phyloP scores from a whole-genome alignment of 2,329 filamentous ascomycete genomes.

The Apiospora aurea region DNA sequence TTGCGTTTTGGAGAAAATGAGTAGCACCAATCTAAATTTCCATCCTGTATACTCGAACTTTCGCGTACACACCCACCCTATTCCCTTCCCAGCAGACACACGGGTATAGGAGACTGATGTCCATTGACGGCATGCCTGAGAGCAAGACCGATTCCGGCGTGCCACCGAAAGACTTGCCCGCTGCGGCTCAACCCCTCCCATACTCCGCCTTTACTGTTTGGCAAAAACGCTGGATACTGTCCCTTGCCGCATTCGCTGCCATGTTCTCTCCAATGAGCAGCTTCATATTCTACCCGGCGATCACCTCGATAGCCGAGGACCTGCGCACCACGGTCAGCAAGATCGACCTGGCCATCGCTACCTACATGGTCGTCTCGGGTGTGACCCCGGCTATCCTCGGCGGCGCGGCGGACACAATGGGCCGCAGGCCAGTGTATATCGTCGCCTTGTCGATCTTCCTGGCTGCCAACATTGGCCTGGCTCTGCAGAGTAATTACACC shows the following conservation, averaged over 20 bases:
- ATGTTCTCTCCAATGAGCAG: conserved; percentile 28
- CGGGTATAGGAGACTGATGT: neutral
- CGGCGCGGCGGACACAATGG: conserved; percentile 29
- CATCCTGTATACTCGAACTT: neutral
- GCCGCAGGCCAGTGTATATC: conserved; percentile 27
- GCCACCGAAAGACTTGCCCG: neutral
- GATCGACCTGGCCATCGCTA: conserved; percentile 32
- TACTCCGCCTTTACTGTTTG: conserved; percentile 24
- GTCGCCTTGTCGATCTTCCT: conserved; percentile 28
- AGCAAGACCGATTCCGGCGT: neutral
- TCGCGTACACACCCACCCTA: neutral
- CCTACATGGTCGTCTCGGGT: conserved; percentile 29
- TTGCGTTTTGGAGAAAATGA: too few relatives aligned
- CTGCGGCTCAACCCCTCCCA: conserved; percentile 1
- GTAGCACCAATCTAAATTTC: too few relatives aligned
- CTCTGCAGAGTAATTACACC: conserved; percentile 26
- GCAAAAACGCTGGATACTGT: conserved; percentile 27
- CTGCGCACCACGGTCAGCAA: conserved; percentile 25
- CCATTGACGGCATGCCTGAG: neutral
- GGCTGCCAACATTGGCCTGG: conserved; percentile 30
- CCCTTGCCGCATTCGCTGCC: conserved; percentile 26
- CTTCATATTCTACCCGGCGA: conserved; percentile 32
- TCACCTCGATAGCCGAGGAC: conserved; percentile 25
- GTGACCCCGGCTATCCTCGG: conserved; percentile 27
- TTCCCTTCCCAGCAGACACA: too few relatives aligned